These are phyloP conservation scores for Pleurotus sapidus DNA, from an alignment of 768 basidiomycete species.

Conservation along the genomic window DNA sequence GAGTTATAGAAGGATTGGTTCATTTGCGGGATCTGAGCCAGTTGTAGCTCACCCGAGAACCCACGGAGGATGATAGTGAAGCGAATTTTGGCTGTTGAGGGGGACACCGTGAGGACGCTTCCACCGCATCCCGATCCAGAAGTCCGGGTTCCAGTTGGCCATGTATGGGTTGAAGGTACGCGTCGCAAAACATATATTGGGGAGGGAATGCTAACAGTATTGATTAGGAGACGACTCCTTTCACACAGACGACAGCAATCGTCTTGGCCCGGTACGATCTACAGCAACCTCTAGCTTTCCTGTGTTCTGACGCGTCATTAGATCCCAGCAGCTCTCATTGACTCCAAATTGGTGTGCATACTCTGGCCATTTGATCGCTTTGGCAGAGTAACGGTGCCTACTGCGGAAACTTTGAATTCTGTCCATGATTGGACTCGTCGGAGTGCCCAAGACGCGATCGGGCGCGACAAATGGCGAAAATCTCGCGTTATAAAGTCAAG, in stretches of 20 bases:
- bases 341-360: conserved; percentile 47
- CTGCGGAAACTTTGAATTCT: background rate
- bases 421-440: background rate
- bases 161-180: conserved; percentile 76
- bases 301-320: conserved; percentile 14
- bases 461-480: conserved; percentile 2
- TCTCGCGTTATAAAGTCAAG: background rate
- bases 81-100: conserved; percentile 60
- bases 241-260: conserved; percentile 69
- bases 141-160: conserved; percentile 55
- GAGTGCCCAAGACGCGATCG: background rate
- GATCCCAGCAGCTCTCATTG: conserved; percentile 47
- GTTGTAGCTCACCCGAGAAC: conserved; percentile 56
- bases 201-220: too few relatives aligned
- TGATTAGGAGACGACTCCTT: conserved; percentile 61
- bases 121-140: conserved; percentile 60
- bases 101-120: conserved; percentile 64
- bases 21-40: background rate
- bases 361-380: conserved; percentile 51
- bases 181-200: background rate
- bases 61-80: conserved; percentile 56
- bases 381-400: conserved; percentile 22
- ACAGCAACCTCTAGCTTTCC: background rate
- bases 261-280: conserved; percentile 60
- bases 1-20: conserved; percentile 10